These are phyloP conservation scores for Cercospora sp. DNA, from an alignment of 2,329 filamentous ascomycete species.

Conservation along the genomic window DNA sequence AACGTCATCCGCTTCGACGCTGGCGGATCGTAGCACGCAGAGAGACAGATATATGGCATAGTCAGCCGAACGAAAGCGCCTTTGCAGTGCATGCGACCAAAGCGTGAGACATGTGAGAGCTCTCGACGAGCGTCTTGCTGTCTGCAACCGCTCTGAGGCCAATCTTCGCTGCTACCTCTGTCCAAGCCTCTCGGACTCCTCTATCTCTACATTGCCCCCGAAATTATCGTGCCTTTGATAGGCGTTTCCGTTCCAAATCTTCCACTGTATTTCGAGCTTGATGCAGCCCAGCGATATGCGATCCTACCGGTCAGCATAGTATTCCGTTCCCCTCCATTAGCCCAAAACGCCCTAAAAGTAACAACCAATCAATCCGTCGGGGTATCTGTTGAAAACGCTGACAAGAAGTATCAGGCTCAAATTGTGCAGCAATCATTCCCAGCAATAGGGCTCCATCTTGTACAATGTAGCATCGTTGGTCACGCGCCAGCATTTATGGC, in stretches of 20 bases:
- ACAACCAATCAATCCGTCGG: not conserved
- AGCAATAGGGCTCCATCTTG: not conserved
- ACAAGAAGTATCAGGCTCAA: not conserved
- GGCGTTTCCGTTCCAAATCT: not conserved
- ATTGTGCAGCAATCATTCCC: not conserved
- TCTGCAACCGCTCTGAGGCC: not conserved
- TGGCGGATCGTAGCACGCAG: not conserved
- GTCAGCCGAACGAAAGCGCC: not conserved
- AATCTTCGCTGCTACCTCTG: not conserved
- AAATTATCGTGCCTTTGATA: not conserved
- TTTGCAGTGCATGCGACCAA: not conserved
- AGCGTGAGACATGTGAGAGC: not conserved
- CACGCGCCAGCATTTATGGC: slow-evolving; percentile 1
- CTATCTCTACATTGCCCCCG: not conserved
- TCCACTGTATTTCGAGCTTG: not conserved
- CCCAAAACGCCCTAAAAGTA: not conserved
- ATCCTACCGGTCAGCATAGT: not conserved
- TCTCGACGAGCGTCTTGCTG: not conserved
- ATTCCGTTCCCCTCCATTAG: not conserved
- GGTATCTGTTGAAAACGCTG: not conserved
- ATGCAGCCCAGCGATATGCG: not conserved
- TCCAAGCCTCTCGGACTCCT: not conserved
- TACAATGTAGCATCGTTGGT: not conserved
- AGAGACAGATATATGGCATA: not conserved
- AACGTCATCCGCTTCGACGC: not conserved